These are phyloP conservation scores for Lactuca sativa DNA, from an alignment of 129 eudicot species.

Conservation along the genomic window DNA sequence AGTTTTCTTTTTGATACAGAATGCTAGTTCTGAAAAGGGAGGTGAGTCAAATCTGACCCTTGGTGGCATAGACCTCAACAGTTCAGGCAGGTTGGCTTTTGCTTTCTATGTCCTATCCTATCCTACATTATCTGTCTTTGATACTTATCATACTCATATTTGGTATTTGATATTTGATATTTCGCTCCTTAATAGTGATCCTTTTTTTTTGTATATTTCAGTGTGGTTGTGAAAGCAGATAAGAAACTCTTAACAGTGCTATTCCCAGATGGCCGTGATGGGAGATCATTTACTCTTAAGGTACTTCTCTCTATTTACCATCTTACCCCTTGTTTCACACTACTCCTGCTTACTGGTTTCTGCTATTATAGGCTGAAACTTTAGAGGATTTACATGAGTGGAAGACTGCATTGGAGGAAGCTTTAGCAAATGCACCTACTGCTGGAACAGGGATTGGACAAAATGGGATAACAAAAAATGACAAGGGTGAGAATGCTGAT, in stretches of 20 bases:
- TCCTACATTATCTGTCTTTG: constrained; percentile 7
- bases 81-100: constrained; percentile 96
- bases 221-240: constrained; percentile 93
- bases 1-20: constrained; percentile 46
- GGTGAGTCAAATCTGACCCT: constrained; percentile 94
- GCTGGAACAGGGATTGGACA: constrained; percentile 56
- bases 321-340: neutral
- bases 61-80: constrained; percentile 98
- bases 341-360: constrained; percentile 23
- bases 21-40: constrained; percentile 64
- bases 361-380: constrained; percentile 80
- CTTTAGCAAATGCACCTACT: constrained; percentile 80
- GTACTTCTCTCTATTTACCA: constrained; percentile 40
- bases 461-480: constrained; percentile 62
- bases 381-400: constrained; percentile 76
- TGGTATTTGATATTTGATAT: constrained; percentile 1
- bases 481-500: constrained; percentile 56
- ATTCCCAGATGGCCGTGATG: constrained; percentile 94
- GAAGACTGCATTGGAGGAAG: constrained; percentile 91
- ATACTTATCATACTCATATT: neutral
- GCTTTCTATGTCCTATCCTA: constrained; percentile 21
- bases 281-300: constrained; percentile 96
- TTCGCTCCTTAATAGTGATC: constrained; percentile 21
- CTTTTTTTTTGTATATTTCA: constrained; percentile 32
- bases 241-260: constrained; percentile 84